phyloP scores from a whole-genome alignment of 2,329 filamentous ascomycete genomes.

The Penicillium sp. region DNA sequence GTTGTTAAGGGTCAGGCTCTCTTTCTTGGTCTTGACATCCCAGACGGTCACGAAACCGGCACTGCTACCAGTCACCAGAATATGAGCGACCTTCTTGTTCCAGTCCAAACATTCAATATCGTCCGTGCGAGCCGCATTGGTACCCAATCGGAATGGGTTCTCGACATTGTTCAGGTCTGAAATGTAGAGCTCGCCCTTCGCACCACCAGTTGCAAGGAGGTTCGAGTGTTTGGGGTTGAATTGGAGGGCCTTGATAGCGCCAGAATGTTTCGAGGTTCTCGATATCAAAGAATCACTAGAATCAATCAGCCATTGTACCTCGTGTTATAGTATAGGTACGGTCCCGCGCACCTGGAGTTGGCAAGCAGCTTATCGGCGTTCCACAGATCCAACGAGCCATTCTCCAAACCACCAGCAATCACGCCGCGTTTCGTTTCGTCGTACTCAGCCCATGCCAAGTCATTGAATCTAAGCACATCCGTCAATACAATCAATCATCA shows the following conservation, averaged over 20 bases:
- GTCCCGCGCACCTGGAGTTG: constrained; percentile 46
- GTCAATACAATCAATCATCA: constrained; percentile 20
- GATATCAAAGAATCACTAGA: constrained; percentile 72
- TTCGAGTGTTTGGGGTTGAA: constrained; percentile 93
- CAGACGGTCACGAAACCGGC: constrained; percentile 96
- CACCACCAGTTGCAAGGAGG: constrained; percentile 84
- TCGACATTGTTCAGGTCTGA: constrained; percentile 88
- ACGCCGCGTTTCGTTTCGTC: constrained; percentile 77
- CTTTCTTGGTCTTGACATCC: constrained; percentile 97
- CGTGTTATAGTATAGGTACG: not conserved
- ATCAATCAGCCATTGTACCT: constrained; percentile 15
- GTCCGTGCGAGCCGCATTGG: constrained; percentile 79
- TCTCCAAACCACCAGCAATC: constrained; percentile 92
- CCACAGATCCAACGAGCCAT: constrained; percentile 89
- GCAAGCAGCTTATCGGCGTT: constrained; percentile 68
- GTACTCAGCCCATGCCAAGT: constrained; percentile 87
- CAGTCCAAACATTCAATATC: constrained; percentile 96
- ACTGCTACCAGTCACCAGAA: constrained; percentile 86
- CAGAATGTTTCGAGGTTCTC: constrained; percentile 82
- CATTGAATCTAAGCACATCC: constrained; percentile 70
- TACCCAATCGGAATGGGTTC: constrained; percentile 84
- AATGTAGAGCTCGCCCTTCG: constrained; percentile 93
- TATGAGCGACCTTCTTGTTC: constrained; percentile 97
- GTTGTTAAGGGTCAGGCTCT: constrained; percentile 89
- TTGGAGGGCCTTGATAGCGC: constrained; percentile 87